Percentiles rank a stretch among this genome's conserved stretches.
phyloP scores from a whole-genome alignment of 2,329 filamentous ascomycete genomes.

The Microthyrium microscopicum region DNA sequence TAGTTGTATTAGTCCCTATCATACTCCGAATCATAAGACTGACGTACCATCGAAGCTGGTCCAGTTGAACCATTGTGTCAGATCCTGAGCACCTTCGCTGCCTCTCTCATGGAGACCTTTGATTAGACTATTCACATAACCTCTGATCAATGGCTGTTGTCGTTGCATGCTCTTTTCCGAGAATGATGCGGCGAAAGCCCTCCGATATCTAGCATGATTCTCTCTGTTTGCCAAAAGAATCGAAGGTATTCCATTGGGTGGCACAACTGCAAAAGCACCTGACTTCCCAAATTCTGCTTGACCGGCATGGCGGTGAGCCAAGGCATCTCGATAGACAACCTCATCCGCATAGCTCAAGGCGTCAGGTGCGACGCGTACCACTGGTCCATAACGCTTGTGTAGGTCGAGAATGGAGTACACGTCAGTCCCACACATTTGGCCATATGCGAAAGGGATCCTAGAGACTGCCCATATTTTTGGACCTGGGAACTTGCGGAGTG shows the following conservation, averaged over 20 bases:
- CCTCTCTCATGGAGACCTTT: conserved; percentile 11
- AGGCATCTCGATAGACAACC: conserved; percentile 27
- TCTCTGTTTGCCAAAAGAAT: conserved; percentile 11
- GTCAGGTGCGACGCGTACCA: conserved; percentile 31
- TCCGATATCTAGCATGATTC: conserved; percentile 15
- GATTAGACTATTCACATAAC: conserved; percentile 18
- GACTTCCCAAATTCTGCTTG: too few species aligned
- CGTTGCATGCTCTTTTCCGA: conserved; percentile 24
- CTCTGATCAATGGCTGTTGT: conserved; percentile 19
- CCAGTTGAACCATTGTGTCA: conserved; percentile 12
- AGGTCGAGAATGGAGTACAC: not conserved
- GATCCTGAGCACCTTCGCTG: not conserved
- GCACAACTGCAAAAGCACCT: too few species aligned
- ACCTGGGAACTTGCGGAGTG: conserved; percentile 5
- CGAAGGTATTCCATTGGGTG: too few species aligned
- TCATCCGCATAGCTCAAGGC: conserved; percentile 28
- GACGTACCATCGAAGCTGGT: conserved; percentile 16
- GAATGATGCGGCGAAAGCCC: conserved; percentile 23
- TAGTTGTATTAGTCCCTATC: too few species aligned
- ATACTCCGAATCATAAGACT: too few species aligned
- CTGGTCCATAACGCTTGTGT: conserved; percentile 22
- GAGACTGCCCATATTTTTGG: conserved; percentile 5
- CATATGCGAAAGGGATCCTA: not conserved
- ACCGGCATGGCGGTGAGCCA: conserved; percentile 14
- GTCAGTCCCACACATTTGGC: not conserved